These are phyloP conservation scores for Taphrina pruni DNA, from an alignment of 1,139 yeast species.

Conservation along the genomic window DNA sequence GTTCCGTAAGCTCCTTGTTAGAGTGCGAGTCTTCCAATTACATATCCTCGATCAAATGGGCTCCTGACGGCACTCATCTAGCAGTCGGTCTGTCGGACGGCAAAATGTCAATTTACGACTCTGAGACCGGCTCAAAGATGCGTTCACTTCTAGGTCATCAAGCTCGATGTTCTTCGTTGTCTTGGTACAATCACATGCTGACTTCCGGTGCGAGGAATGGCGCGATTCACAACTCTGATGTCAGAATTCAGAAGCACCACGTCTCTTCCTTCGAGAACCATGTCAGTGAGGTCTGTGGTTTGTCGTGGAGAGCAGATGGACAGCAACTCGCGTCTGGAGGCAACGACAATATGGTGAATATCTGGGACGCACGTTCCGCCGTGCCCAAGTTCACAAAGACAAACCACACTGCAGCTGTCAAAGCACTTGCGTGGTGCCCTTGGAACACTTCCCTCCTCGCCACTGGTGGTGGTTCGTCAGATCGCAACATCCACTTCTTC, in stretches of 20 bases:
- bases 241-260: slow-evolving; percentile 81
- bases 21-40: slow-evolving; percentile 57
- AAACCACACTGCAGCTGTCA: slow-evolving; percentile 91
- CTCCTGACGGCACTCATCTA: slow-evolving; percentile 86
- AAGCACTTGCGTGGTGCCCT: slow-evolving; percentile 96
- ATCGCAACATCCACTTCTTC: slow-evolving; percentile 92
- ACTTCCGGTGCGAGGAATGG: slow-evolving; percentile 88
- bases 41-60: slow-evolving; percentile 86
- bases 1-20: slow-evolving; percentile 73
- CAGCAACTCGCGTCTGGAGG: slow-evolving; percentile 80
- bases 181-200: slow-evolving; percentile 82
- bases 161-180: slow-evolving; percentile 79
- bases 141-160: slow-evolving; percentile 77
- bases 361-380: slow-evolving; percentile 88
- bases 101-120: slow-evolving; percentile 89
- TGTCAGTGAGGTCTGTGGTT: slow-evolving; percentile 89
- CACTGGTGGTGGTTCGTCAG: slow-evolving; percentile 95
- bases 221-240: slow-evolving; percentile 85
- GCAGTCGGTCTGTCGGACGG: slow-evolving; percentile 89
- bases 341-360: slow-evolving; percentile 84
- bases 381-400: slow-evolving; percentile 77
- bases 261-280: slow-evolving; percentile 68
- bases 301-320: slow-evolving; percentile 85
- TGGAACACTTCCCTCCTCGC: slow-evolving; percentile 81
- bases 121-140: slow-evolving; percentile 72